phyloP scores from a whole-genome alignment of 768 basidiomycete genomes.

The Sutorius australiensis region DNA sequence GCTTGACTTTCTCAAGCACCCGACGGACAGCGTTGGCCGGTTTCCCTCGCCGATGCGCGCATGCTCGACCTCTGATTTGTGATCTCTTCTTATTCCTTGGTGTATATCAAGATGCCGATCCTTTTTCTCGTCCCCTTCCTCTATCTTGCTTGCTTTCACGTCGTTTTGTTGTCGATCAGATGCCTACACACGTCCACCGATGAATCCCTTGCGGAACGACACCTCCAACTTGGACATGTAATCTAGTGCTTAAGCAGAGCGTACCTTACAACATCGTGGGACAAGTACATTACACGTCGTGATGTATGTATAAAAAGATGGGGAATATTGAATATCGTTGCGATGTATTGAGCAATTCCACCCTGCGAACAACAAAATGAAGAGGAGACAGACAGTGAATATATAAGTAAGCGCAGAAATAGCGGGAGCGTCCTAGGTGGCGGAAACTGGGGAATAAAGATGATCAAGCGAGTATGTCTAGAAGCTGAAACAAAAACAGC shows the following conservation, averaged over 20 bases:
- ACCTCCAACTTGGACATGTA: constrained; percentile 11
- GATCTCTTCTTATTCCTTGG: background rate
- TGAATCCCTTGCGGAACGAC: background rate
- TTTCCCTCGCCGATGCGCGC: constrained; percentile 28
- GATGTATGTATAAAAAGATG: constrained; percentile 24
- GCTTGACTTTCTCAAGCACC: constrained; percentile 30
- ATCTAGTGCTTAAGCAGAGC: constrained; percentile 9
- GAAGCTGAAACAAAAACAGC: background rate
- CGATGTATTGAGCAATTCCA: constrained; percentile 12
- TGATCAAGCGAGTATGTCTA: constrained; percentile 15
- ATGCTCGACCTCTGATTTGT: constrained; percentile 28
- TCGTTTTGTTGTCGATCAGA: background rate
- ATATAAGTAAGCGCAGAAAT: constrained; percentile 2
- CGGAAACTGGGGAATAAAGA: constrained; percentile 27
- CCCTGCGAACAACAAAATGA: constrained; percentile 4
- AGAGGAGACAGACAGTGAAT: background rate
- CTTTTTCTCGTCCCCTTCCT: background rate
- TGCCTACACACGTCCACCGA: background rate
- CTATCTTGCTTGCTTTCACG: constrained; percentile 1
- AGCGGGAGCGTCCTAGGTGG: background rate
- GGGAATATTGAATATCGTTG: constrained; percentile 14
- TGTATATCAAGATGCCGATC: background rate
- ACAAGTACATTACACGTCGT: constrained; percentile 24
- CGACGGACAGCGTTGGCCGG: constrained; percentile 30
- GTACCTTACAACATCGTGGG: constrained; percentile 17